Base-by-base conservation (phyloP, 2,329 filamentous ascomycete genomes). In the Metarhizium anisopliae region DNA sequence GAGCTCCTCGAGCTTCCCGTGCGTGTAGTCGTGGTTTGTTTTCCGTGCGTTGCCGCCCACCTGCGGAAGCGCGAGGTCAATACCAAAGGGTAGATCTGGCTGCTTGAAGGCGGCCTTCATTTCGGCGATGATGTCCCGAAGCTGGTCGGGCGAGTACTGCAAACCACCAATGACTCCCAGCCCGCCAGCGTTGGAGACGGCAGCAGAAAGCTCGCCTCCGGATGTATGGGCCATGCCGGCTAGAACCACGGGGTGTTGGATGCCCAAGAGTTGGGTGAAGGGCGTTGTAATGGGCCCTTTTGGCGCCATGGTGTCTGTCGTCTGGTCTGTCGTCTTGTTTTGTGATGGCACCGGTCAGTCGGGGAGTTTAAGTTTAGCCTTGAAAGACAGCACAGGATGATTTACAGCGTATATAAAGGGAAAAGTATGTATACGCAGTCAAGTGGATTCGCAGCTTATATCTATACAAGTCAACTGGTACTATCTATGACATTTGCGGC, bases 21-120 rank as follows among this genome's bases (percentile, higher is more conserved):
- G 81, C 1, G 93, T 96, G 76, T 97, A 97, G 72, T 96, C 93
- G 73, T 96, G 90, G 74, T 96, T 97, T 4, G 93, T 96, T 70
- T 89, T 88, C 61, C 93, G 84, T 6, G 93, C 93, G 40, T 74
- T 78, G 45, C 87, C 90, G 56, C 93, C 93, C 54, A 96, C 78
- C 73, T 96, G 91, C 1, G 93, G 92, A 13, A 97, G 81, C 0
- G 92, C 92, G 1, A 97, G 84, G 70, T 97, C 93, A 36, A 96
- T 84, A 62, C 92, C 93, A 69, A 96, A 96, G 0, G 92, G 89
- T 4, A 95, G 80, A 50, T 80, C 77, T 0, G 86, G 84, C 53
- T 79, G 76, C 5, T 65, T 65, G 2, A 96, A 82, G 61, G 86
- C 78, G 11, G 83, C 77, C 75, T 96, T 96, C 66, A 96, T 84